phyloP scores from a whole-genome alignment of 148 eudicot genomes.

The Vaccinium macrocarpon region DNA sequence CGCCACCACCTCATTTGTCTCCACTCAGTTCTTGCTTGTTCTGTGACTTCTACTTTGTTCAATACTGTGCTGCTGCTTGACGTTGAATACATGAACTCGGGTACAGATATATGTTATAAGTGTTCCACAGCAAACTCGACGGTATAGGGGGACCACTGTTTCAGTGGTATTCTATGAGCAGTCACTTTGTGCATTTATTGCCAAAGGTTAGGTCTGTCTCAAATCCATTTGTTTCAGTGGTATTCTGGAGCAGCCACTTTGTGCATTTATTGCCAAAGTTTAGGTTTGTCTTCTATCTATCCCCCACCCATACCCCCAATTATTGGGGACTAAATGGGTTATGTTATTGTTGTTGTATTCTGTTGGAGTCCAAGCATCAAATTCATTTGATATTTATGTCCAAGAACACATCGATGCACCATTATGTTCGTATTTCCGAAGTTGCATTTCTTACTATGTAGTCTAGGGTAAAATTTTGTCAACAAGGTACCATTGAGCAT shows the following conservation, averaged over 20 bases:
- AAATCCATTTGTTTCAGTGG: too few relatives aligned
- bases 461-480: neutral
- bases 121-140: too few relatives aligned
- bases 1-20: neutral
- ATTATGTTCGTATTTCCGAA: neutral
- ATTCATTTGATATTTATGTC: neutral
- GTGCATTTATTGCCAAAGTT: too few relatives aligned
- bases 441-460: neutral
- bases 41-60: neutral
- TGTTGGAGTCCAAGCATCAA: neutral
- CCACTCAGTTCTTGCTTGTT: neutral
- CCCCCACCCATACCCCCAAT: too few relatives aligned
- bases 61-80: conserved; percentile 4
- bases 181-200: too few relatives aligned
- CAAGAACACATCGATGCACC: neutral
- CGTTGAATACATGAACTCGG: neutral
- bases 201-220: too few relatives aligned
- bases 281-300: too few relatives aligned
- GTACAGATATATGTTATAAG: neutral
- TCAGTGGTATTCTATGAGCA: too few relatives aligned
- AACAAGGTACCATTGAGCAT: neutral
- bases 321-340: too few relatives aligned
- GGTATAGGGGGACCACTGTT: too few relatives aligned
- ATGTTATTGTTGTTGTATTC: too few relatives aligned
- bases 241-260: too few relatives aligned